A percentile compares a stretch with the other conserved stretches of the same genome.
Evolutionary conservation across 768 basidiomycete genomes (phyloP).

Genomic region (Pisolithus microcarpus): DNA sequence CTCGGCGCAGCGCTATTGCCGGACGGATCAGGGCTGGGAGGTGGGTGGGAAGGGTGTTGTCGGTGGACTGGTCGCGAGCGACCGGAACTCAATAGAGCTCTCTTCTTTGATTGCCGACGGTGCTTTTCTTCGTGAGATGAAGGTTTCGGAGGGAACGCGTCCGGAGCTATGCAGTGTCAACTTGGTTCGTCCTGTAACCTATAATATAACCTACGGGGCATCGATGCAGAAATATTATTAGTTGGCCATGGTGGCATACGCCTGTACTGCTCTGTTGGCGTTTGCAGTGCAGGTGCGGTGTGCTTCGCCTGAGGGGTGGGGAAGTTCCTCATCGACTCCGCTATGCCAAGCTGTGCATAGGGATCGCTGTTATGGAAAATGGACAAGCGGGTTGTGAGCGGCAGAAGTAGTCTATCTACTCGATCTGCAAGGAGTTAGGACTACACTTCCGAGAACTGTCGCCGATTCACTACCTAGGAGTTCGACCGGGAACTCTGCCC

Average conservation of each 20-base stretch:
- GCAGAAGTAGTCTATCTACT: slow-evolving; percentile 27
- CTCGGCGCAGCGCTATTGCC: slow-evolving; percentile 5
- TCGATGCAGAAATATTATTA: slow-evolving; percentile 20
- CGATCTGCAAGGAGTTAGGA: slow-evolving; percentile 18
- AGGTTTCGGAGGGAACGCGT: slow-evolving; percentile 25
- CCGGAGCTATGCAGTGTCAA: slow-evolving; percentile 30
- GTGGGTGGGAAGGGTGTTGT: slow-evolving; percentile 14
- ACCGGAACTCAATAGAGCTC: slow-evolving; percentile 3
- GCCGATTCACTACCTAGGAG: slow-evolving; percentile 18
- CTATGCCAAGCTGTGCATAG: slow-evolving; percentile 29
- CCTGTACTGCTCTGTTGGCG: slow-evolving; percentile 7
- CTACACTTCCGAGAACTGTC: slow-evolving; percentile 1
- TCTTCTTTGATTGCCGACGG: slow-evolving; percentile 4
- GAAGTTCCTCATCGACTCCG: slow-evolving; percentile 21
- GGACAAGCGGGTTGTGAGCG: slow-evolving; percentile 25
- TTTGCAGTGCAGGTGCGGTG: slow-evolving; percentile 8
- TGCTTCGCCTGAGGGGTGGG: slow-evolving; percentile 10
- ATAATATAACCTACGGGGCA: slow-evolving; percentile 32
- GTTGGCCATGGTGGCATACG: slow-evolving; percentile 20
- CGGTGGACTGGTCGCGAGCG: slow-evolving; percentile 23
- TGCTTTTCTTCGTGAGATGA: slow-evolving; percentile 6
- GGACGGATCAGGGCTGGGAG: slow-evolving; percentile 3
- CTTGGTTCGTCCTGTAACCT: neutral
- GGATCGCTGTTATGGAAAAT: slow-evolving; percentile 24
- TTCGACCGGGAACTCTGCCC: slow-evolving; percentile 18